Percentiles rank a stretch among this genome's conserved stretches.
Evolutionary conservation across 306 rosid species (phyloP).

Genomic region (Hippophae gyantsensis): DNA sequence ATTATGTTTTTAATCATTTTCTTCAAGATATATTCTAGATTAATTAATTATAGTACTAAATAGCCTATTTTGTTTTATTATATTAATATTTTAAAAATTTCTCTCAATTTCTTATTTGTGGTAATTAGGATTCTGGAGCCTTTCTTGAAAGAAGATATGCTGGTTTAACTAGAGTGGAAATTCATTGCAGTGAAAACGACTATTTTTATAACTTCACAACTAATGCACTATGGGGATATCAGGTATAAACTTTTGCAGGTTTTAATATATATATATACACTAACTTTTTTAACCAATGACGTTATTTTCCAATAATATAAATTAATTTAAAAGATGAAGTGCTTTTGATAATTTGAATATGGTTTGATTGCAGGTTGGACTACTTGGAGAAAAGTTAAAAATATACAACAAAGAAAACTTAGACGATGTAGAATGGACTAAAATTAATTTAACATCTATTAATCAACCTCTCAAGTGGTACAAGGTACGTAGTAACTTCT

Average conservation of each 20-base stretch:
- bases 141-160: slow-evolving; percentile 54
- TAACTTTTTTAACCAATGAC: background rate
- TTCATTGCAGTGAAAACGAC: slow-evolving; percentile 34
- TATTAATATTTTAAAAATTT: too few species aligned
- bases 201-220: slow-evolving; percentile 32
- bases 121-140: slow-evolving; percentile 62
- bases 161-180: slow-evolving; percentile 45
- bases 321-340: too few species aligned
- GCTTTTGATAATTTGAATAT: too few species aligned
- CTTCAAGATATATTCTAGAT: too few species aligned
- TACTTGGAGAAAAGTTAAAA: slow-evolving; percentile 43
- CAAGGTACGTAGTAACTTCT: slow-evolving; percentile 37
- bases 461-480: slow-evolving; percentile 49
- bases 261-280: background rate
- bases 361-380: slow-evolving; percentile 34
- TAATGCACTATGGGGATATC: slow-evolving; percentile 50
- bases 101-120: background rate
- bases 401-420: slow-evolving; percentile 31
- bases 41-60: too few species aligned
- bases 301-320: too few species aligned
- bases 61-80: too few species aligned
- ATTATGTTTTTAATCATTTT: too few species aligned
- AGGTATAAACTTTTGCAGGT: slow-evolving; percentile 19
- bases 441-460: slow-evolving; percentile 9
- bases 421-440: slow-evolving; percentile 31